A percentile compares a stretch with the other conserved stretches of the same genome.
These are phyloP conservation scores for Fusarium annulatum DNA, from an alignment of 2,329 filamentous ascomycete species.

Conservation along the genomic window DNA sequence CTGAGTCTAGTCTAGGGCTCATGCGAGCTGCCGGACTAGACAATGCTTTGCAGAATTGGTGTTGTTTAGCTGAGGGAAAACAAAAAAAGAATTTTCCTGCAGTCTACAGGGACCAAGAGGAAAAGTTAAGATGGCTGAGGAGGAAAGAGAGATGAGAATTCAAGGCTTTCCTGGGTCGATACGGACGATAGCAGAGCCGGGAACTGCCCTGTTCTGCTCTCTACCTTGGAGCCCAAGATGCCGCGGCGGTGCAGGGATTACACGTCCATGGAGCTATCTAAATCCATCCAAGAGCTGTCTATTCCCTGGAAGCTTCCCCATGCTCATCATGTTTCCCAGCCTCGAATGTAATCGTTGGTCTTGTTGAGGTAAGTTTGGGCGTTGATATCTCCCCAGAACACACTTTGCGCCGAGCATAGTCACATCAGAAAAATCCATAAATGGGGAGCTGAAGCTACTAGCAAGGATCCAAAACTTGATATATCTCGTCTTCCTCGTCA, in stretches of 20 bases:
- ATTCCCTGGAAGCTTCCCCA: slow-evolving; percentile 18
- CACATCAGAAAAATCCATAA: slow-evolving; percentile 9
- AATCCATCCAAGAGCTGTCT: slow-evolving; percentile 12
- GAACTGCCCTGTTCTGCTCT: slow-evolving; percentile 17
- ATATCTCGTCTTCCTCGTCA: slow-evolving; percentile 26
- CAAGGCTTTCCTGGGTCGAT: slow-evolving; percentile 26
- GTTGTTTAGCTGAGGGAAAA: slow-evolving; percentile 4
- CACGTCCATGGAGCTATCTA: slow-evolving; percentile 20
- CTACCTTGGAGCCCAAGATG: slow-evolving; percentile 18
- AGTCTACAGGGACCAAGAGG: slow-evolving; percentile 18
- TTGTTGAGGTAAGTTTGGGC: neutral
- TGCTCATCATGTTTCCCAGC: slow-evolving; percentile 28
- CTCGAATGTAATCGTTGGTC: slow-evolving; percentile 13
- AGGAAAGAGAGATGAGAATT: slow-evolving; percentile 1
- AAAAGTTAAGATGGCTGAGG: slow-evolving; percentile 23
- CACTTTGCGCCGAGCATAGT: slow-evolving; percentile 26
- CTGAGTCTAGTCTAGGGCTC: slow-evolving; percentile 38
- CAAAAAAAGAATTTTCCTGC: slow-evolving; percentile 18
- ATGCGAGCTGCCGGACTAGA: slow-evolving; percentile 47
- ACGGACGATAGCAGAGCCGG: slow-evolving; percentile 20
- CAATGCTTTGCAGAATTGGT: slow-evolving; percentile 56
- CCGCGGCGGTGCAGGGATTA: slow-evolving; percentile 26
- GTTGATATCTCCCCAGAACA: slow-evolving; percentile 21
- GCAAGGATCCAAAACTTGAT: slow-evolving; percentile 35
- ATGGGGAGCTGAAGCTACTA: slow-evolving; percentile 22